Conservation (phyloP, 2,329 filamentous ascomycete species). For the Pseudogymnoascus sp. region DNA sequence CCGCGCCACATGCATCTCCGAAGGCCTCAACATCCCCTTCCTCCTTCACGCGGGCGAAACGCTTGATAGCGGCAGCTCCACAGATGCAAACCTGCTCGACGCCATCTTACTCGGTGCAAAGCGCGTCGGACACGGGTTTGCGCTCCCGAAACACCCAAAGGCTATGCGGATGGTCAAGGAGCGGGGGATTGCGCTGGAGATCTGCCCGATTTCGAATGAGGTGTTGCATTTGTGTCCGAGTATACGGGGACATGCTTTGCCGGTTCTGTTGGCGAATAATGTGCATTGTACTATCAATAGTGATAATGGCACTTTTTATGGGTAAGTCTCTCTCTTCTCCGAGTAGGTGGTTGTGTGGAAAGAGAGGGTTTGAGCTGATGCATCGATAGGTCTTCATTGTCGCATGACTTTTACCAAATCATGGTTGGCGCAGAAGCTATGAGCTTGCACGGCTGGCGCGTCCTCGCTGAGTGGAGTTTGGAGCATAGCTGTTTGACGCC, state of each 20-base stretch:
- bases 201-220: conserved; percentile 72
- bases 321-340: conserved; percentile 34
- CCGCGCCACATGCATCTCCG: conserved; percentile 38
- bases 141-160: conserved; percentile 55
- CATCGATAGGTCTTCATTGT: conserved; percentile 51
- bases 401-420: conserved; percentile 70
- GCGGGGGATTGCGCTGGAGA: conserved; percentile 59
- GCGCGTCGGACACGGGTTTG: conserved; percentile 67
- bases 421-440: conserved; percentile 61
- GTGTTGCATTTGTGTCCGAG: conserved; percentile 59
- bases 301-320: conserved; percentile 66
- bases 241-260: conserved; percentile 57
- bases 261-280: conserved; percentile 59
- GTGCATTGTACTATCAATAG: conserved; percentile 67
- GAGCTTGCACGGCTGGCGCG: conserved; percentile 62
- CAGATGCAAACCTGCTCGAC: conserved; percentile 61
- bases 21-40: conserved; percentile 54
- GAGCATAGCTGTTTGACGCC: conserved; percentile 47
- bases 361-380: conserved; percentile 12
- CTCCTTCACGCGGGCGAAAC: conserved; percentile 73
- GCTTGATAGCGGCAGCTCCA: conserved; percentile 53
- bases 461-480: conserved; percentile 55
- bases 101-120: conserved; percentile 56
- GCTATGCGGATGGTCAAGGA: conserved; percentile 58
- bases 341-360: background rate